Percentiles rank a stretch among this genome's conserved stretches.
These are phyloP conservation scores for Gloeophyllum trabeum DNA, from an alignment of 768 basidiomycete genomes.

Conservation along the genomic window DNA sequence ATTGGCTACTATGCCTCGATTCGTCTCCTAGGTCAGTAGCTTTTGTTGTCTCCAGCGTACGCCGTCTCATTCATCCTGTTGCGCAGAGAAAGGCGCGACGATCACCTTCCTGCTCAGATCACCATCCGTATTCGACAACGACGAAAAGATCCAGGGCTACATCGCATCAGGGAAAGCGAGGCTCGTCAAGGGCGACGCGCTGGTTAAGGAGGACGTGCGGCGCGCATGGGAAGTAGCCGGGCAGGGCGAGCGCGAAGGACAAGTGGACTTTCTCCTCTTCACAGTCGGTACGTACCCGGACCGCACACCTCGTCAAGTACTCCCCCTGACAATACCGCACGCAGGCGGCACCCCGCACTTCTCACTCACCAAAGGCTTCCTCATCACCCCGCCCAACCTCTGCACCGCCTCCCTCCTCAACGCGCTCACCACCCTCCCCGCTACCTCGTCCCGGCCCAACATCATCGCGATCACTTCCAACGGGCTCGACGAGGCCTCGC, in stretches of 20 bases:
- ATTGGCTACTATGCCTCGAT: slow-evolving; percentile 23
- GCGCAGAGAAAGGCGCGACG: slow-evolving; percentile 41
- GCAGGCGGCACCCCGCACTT: slow-evolving; percentile 39
- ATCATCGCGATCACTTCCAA: slow-evolving; percentile 42
- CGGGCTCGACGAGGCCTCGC: slow-evolving; percentile 37
- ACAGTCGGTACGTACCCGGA: slow-evolving; percentile 37
- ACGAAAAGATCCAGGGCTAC: slow-evolving; percentile 39
- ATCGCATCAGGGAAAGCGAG: slow-evolving; percentile 38
- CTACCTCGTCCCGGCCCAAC: slow-evolving; percentile 17
- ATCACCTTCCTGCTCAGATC: slow-evolving; percentile 56
- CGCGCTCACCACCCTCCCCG: slow-evolving; percentile 41
- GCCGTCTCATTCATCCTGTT: slow-evolving; percentile 6
- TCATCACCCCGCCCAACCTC: slow-evolving; percentile 41
- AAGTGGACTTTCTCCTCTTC: slow-evolving; percentile 47
- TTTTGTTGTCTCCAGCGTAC: neutral
- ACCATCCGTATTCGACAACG: slow-evolving; percentile 37
- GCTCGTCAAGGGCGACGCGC: slow-evolving; percentile 51
- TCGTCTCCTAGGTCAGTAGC: slow-evolving; percentile 18
- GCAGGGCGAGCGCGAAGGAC: slow-evolving; percentile 13
- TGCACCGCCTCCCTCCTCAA: slow-evolving; percentile 48
- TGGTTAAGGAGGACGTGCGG: slow-evolving; percentile 36
- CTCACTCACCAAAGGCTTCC: slow-evolving; percentile 32
- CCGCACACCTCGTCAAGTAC: neutral
- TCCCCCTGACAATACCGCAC: neutral
- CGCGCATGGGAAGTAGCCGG: slow-evolving; percentile 38